These are phyloP conservation scores for Candida germanica DNA, from an alignment of 805 yeast genomes.

Conservation along the genomic window DNA sequence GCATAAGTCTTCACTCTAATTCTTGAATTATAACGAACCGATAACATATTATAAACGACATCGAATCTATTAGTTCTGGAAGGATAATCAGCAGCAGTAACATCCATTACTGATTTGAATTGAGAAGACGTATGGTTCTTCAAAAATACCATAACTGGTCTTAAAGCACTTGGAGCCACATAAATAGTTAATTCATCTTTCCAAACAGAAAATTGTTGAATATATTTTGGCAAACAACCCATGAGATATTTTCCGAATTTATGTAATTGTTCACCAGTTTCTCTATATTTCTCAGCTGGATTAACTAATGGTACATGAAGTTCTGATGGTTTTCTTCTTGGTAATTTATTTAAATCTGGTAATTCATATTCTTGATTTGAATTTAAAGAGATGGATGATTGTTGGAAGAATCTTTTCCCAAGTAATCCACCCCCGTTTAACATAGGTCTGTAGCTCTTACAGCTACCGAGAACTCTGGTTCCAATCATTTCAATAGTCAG, in stretches of 20 bases:
- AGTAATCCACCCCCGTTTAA: background rate
- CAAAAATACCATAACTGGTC: slow-evolving; percentile 68
- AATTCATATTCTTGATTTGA: slow-evolving; percentile 22
- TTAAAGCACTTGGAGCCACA: slow-evolving; percentile 71
- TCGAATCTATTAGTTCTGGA: slow-evolving; percentile 81
- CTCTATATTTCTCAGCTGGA: slow-evolving; percentile 74
- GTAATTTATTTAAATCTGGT: slow-evolving; percentile 33
- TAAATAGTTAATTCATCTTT: slow-evolving; percentile 79
- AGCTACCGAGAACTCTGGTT: background rate
- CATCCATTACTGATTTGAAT: slow-evolving; percentile 73
- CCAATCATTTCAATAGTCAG: slow-evolving; percentile 1
- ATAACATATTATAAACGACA: slow-evolving; percentile 77
- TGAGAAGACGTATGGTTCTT: slow-evolving; percentile 79
- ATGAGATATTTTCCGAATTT: slow-evolving; percentile 77
- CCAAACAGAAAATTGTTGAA: slow-evolving; percentile 87
- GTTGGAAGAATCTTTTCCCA: slow-evolving; percentile 7
- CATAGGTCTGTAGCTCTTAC: slow-evolving; percentile 1
- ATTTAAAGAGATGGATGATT: background rate
- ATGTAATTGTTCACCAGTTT: slow-evolving; percentile 67
- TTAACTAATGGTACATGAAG: slow-evolving; percentile 54
- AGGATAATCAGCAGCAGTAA: slow-evolving; percentile 87
- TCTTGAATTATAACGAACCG: slow-evolving; percentile 81
- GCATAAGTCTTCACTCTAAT: slow-evolving; percentile 89
- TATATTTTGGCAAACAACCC: slow-evolving; percentile 74
- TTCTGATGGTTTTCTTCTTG: slow-evolving; percentile 34